Evolutionary conservation across 371 early-diverging fungal species (phyloP).

Genomic region (Funneliformis caledonium): DNA sequence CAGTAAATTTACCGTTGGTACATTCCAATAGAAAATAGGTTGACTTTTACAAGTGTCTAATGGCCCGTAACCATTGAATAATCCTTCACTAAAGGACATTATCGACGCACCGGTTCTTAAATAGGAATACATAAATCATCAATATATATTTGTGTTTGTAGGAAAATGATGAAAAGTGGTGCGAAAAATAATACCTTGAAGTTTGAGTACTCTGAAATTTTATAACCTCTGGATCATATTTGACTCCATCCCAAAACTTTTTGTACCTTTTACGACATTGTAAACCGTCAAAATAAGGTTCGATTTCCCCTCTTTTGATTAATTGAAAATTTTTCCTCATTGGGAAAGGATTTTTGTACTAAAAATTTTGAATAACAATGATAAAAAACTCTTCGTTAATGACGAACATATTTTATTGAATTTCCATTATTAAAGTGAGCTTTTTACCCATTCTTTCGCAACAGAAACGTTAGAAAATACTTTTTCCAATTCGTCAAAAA

Average conservation of each 20-base stretch:
- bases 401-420: neutral
- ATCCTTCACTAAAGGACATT: slow-evolving; percentile 39
- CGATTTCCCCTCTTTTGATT: no score
- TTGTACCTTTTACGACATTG: no score
- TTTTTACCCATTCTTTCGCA: neutral
- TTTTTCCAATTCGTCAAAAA: neutral
- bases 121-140: neutral
- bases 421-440: neutral
- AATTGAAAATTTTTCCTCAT: no score
- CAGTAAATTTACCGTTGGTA: slow-evolving; percentile 15
- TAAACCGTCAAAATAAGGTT: no score
- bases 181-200: slow-evolving; percentile 3
- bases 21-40: slow-evolving; percentile 23
- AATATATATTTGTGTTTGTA: neutral
- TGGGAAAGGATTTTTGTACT: no score
- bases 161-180: neutral
- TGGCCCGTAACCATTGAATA: slow-evolving; percentile 36
- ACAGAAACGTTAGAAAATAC: neutral
- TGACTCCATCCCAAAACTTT: no score
- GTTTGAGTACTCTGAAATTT: neutral
- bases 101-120: slow-evolving; percentile 37
- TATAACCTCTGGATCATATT: no score
- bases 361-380: no score
- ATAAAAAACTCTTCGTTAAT: neutral
- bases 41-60: slow-evolving; percentile 22